Evolutionary conservation across 2,329 filamentous ascomycete genomes (phyloP), one percentile per base, ranked within the genome.

Genomic region (Raffaelea ambrosiae): DNA sequence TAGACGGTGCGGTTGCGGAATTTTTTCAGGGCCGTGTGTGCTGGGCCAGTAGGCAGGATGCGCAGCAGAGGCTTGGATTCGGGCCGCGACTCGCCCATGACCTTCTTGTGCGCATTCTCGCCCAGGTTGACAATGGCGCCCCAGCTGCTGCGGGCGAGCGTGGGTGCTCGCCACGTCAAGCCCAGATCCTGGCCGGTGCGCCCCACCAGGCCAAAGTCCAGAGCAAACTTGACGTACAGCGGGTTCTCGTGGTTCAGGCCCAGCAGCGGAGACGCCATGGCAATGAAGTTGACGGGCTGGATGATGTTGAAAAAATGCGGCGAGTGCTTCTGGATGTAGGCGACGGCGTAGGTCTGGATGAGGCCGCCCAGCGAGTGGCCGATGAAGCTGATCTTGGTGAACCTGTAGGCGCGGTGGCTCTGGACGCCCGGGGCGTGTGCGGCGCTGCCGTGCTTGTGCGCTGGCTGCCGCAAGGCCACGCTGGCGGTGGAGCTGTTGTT

Each of bases 211-310:
- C 93, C 93, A 67, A 97, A 95, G 62, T 98, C 93, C 3, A 98
- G 72, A 0, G 93, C 93, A 63, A 98, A 97, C 59, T 90, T 95
- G 65, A 98, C 87, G 62, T 98, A 98, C 48, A 97, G 74, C 0
- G 93, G 93, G 57, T 98, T 98, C 62, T 98, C 93, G 62, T 98
- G 96, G 64, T 91, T 97, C 35, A 97, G 70, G 0, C 91, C 91
- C 1, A 97, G 69, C 55, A 96, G 88, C 0, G 91, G 91, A 1
- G 90, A 84, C 16, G 91, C 90, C 55, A 97, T 70, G 23, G 86
- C 76, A 54, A 97, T 84, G 60, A 97, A 97, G 61, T 96, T 96
- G 62, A 95, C 72, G 0, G 91, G 91, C 54, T 81, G 78, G 57
- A 96, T 95, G 5, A 81, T 70, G 44, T 90, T 77, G 58, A 97